phyloP scores from a whole-genome alignment of 1,284 basidiomycete species.

The Papiliotrema flavescens region DNA sequence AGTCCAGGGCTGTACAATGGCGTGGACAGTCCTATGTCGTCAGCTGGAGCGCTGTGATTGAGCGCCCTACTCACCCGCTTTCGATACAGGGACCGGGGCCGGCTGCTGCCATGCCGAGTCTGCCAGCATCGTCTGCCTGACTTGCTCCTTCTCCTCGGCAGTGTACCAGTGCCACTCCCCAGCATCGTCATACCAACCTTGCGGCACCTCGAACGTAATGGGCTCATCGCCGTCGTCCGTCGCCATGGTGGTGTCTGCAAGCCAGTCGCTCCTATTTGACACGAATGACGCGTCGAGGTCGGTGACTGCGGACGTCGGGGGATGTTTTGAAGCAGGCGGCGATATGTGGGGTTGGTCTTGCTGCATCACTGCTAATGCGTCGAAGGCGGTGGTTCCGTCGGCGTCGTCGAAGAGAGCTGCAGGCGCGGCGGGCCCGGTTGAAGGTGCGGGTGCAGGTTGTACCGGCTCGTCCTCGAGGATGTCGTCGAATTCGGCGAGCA shows the following conservation, averaged over 20 bases:
- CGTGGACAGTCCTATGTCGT: background rate
- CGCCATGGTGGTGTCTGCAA: background rate
- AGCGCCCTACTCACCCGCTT: background rate
- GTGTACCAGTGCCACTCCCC: constrained; percentile 44
- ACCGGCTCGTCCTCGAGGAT: background rate
- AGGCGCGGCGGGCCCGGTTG: background rate
- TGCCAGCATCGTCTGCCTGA: constrained; percentile 31
- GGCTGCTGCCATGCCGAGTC: constrained; percentile 3
- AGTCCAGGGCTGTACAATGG: constrained; percentile 12
- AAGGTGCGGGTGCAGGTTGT: background rate
- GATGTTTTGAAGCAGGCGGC: background rate
- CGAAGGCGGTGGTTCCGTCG: constrained; percentile 2
- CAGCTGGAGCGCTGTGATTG: background rate
- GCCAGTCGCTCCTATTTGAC: background rate
- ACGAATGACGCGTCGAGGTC: constrained; percentile 30
- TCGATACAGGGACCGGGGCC: background rate
- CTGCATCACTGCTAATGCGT: constrained; percentile 8
- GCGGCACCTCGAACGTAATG: constrained; percentile 33
- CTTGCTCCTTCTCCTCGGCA: constrained; percentile 38
- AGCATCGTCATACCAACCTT: constrained; percentile 44
- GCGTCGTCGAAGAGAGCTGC: constrained; percentile 16
- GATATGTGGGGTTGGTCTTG: background rate
- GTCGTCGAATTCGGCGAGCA: constrained; percentile 29
- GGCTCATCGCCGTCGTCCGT: constrained; percentile 15
- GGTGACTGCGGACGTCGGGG: constrained; percentile 22